Evolutionary conservation across 768 basidiomycete genomes (phyloP), one percentile per base, ranked within the genome.

Genomic region (Hericium rajendrae): DNA sequence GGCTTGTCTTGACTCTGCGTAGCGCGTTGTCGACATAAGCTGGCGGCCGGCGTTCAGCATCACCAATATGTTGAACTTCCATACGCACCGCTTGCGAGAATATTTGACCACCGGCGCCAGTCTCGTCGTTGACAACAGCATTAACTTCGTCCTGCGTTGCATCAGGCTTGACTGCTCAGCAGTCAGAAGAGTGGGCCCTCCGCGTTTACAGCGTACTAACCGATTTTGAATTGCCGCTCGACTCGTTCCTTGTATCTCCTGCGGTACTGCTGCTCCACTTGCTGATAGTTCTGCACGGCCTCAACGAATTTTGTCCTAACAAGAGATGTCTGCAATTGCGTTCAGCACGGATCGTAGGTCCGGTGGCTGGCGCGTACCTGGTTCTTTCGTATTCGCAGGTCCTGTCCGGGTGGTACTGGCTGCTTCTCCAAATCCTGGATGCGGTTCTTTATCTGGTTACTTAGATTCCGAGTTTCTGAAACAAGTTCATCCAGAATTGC

Each of bases 191-290:
- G 52, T 15, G 52, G 39, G 37, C 54, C 37, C 43, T 10, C 5
- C 48, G 51, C 38, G 43, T 0, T 46, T 11, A 11, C 2, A 16
- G 3, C 50, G 12, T 15, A 67, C 80, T 12, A 48, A 86, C 88
- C 88, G 59, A 94, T 95, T 67, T 83, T 90, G 72, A 88, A 88
- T 71, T 97, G 89, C 58, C 91, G 77, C 67, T 89, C 88, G 73
- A 92, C 81, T 24, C 89, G 75, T 68, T 89, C 83, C 72, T 85
- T 90, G 71, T 88, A 86, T 70, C 82, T 85, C 59, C 78, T 72
- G 38, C 91, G 82, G 66, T 89, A 84, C 65, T 88, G 84, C 63
- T 86, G 83, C 67, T 94, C 91, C 38, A 91, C 87, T 24, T 78
- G 79, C 67, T 92, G 88, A 66, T 91, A 93, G 60, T 78, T 83